Percentiles rank a stretch among this genome's conserved stretches.
These are phyloP conservation scores for Thymus quinquecostatus DNA, from an alignment of 257 asterid species.

Conservation along the genomic window DNA sequence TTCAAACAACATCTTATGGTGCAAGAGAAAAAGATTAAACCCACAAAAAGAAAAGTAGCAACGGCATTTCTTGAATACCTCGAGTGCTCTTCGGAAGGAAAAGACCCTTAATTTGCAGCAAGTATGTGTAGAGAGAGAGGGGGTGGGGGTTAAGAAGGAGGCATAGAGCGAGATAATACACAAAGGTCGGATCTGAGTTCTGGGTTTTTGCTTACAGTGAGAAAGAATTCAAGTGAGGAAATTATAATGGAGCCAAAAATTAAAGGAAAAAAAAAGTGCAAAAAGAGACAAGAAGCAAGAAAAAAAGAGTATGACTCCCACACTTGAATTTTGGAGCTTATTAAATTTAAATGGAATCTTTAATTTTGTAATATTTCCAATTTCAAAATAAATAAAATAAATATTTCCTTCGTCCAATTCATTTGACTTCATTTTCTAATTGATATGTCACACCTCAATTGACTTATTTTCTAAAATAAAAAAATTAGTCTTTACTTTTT, in stretches of 20 bases:
- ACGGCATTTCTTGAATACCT: slow-evolving; percentile 28
- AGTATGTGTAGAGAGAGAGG: slow-evolving; percentile 21
- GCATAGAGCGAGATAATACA: slow-evolving; percentile 10
- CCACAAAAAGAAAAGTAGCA: slow-evolving; percentile 16
- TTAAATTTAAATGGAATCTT: not conserved
- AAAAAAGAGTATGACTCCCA: slow-evolving; percentile 27
- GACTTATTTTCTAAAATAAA: no score
- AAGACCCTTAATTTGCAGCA: slow-evolving; percentile 24
- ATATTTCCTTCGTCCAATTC: not conserved
- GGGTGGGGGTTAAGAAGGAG: not conserved
- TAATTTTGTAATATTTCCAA: slow-evolving; percentile 14
- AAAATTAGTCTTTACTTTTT: no score
- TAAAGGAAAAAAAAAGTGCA: not conserved
- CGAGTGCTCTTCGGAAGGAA: slow-evolving; percentile 26
- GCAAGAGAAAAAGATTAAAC: slow-evolving; percentile 18
- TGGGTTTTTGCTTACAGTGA: slow-evolving; percentile 44
- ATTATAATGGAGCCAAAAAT: slow-evolving; percentile 29
- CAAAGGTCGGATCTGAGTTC: slow-evolving; percentile 65
- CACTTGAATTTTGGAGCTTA: slow-evolving; percentile 23
- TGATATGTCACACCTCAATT: no score
- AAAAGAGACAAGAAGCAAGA: slow-evolving; percentile 30
- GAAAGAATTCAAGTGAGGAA: slow-evolving; percentile 37
- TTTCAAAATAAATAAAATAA: not conserved
- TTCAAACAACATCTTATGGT: slow-evolving; percentile 5
- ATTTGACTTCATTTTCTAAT: no score